phyloP scores from a whole-genome alignment of 805 yeast genomes.

The Hanseniaspora pseudoguilliermondii region DNA sequence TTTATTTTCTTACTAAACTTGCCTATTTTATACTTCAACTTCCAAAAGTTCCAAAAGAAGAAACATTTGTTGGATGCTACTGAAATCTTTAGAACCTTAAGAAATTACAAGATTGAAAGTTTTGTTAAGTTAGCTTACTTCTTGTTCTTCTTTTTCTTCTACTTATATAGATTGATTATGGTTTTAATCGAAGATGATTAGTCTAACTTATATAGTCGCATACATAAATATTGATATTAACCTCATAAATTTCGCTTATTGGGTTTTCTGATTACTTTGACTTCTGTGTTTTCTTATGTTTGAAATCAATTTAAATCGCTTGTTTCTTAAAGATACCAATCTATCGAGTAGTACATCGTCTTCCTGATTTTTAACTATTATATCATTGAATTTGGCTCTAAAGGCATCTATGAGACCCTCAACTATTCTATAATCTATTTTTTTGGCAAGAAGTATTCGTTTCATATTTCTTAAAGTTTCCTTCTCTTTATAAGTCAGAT shows the following conservation, averaged over 20 bases:
- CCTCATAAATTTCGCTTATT: background rate
- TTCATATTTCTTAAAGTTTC: background rate
- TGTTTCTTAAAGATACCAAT: background rate
- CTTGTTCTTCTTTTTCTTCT: constrained; percentile 83
- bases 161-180: constrained; percentile 90
- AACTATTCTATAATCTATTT: constrained; percentile 4
- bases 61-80: constrained; percentile 89
- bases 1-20: constrained; percentile 68
- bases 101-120: constrained; percentile 84
- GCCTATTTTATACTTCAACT: constrained; percentile 77
- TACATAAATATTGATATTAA: background rate
- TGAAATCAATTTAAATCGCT: background rate
- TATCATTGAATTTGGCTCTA: background rate
- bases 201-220: background rate
- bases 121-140: constrained; percentile 86
- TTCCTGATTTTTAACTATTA: constrained; percentile 6
- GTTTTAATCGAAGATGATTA: constrained; percentile 65
- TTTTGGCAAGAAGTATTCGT: constrained; percentile 1
- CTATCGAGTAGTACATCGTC: constrained; percentile 8
- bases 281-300: background rate
- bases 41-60: constrained; percentile 63
- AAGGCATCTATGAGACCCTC: background rate
- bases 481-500: background rate
- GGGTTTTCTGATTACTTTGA: background rate
- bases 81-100: constrained; percentile 87